Evolutionary conservation across 768 basidiomycete species (phyloP).

Genomic region (Mycena crocata): DNA sequence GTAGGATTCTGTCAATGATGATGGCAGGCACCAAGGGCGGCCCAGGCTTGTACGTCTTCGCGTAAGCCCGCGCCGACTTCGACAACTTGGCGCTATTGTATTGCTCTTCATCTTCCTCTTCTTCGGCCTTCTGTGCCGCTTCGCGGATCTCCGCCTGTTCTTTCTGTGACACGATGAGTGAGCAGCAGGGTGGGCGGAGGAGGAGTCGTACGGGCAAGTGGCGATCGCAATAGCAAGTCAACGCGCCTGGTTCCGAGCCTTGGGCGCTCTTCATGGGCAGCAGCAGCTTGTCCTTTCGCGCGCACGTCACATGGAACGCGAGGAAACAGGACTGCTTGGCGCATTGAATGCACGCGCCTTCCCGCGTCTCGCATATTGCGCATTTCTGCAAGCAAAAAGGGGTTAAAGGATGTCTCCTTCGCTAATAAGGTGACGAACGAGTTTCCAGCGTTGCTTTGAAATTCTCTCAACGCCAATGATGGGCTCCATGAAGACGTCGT

Average conservation of each 20-base stretch:
- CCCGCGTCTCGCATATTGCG: constrained; percentile 56
- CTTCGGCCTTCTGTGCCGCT: constrained; percentile 67
- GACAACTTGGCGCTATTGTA: constrained; percentile 58
- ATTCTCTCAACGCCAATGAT: constrained; percentile 91
- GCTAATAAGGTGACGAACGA: constrained; percentile 64
- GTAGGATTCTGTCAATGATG: constrained; percentile 82
- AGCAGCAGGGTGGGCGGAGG: neutral
- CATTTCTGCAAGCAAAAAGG: constrained; percentile 54
- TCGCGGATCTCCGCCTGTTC: constrained; percentile 75
- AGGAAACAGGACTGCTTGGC: constrained; percentile 89
- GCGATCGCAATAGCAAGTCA: constrained; percentile 89
- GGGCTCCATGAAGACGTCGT: constrained; percentile 98
- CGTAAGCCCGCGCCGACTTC: constrained; percentile 90
- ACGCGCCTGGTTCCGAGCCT: constrained; percentile 75
- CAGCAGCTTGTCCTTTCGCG: constrained; percentile 84
- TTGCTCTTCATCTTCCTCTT: constrained; percentile 50
- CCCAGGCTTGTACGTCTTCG: constrained; percentile 91
- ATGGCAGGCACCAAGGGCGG: constrained; percentile 91
- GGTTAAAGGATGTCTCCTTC: neutral
- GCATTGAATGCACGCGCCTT: constrained; percentile 97
- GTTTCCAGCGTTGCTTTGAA: constrained; percentile 92
- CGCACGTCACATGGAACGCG: constrained; percentile 96
- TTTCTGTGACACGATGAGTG: constrained; percentile 54
- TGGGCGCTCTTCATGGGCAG: constrained; percentile 89
- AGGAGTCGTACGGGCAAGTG: constrained; percentile 82